These are phyloP conservation scores for Volutella citrinella DNA, from an alignment of 2,329 filamentous ascomycete species.

Conservation along the genomic window DNA sequence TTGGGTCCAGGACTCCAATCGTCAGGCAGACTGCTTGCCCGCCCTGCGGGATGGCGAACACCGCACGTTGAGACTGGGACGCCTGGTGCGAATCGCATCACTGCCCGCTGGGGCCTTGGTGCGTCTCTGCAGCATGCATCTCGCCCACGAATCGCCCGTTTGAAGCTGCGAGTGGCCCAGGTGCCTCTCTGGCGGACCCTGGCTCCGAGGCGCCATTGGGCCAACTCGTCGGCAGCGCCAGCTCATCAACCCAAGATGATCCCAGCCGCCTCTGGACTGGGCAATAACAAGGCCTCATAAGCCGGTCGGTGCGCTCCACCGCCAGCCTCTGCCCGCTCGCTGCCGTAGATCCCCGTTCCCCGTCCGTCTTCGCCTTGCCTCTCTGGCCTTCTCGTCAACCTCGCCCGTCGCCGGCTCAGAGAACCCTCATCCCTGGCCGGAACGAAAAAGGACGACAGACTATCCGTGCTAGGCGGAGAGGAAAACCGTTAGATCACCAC, in stretches of 20 bases:
- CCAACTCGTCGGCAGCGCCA: slow-evolving; percentile 36
- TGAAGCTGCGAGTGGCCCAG: too few species aligned
- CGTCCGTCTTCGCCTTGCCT: slow-evolving; percentile 3
- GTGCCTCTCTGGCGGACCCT: slow-evolving; percentile 15
- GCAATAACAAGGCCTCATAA: slow-evolving; percentile 33
- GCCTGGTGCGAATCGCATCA: too few species aligned
- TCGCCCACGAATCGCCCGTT: too few species aligned
- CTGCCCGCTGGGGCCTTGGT: slow-evolving; percentile 5
- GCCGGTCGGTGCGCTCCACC: slow-evolving; percentile 3
- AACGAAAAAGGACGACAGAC: too few species aligned
- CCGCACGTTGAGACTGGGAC: too few species aligned
- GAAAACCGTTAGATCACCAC: too few species aligned
- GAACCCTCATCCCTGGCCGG: too few species aligned
- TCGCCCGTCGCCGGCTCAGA: not conserved
- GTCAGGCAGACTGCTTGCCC: too few species aligned
- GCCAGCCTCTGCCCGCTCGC: slow-evolving; percentile 6
- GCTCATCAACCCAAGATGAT: slow-evolving; percentile 31
- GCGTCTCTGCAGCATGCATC: too few species aligned
- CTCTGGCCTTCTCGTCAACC: too few species aligned
- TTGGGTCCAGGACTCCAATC: too few species aligned
- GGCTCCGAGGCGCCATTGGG: slow-evolving; percentile 32
- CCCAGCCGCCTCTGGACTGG: slow-evolving; percentile 17
- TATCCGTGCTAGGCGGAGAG: not conserved
- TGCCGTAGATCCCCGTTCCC: not conserved
- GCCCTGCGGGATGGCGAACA: too few species aligned